Evolutionary conservation across 1,284 basidiomycete species (phyloP).

Genomic region (Fomitopsis betulina): DNA sequence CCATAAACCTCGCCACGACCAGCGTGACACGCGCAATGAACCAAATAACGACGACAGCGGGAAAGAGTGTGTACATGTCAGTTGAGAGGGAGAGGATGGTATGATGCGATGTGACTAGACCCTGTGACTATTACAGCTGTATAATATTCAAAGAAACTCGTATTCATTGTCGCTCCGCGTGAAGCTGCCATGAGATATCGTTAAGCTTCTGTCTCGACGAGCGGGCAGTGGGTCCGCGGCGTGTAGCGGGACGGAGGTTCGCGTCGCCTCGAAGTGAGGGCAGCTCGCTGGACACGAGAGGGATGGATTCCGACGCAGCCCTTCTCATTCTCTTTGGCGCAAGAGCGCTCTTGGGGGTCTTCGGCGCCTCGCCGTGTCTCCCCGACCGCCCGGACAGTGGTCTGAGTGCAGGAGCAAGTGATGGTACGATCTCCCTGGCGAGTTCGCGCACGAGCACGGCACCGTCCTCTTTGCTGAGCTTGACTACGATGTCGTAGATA

Average conservation of each 20-base stretch:
- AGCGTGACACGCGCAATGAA: background rate
- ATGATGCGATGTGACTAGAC: background rate
- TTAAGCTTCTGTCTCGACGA: constrained; percentile 6
- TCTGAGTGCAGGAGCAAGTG: constrained; percentile 61
- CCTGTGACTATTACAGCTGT: background rate
- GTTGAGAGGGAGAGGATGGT: background rate
- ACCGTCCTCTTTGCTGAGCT: constrained; percentile 76
- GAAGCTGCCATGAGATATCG: constrained; percentile 7
- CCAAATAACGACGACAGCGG: background rate
- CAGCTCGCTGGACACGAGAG: constrained; percentile 11
- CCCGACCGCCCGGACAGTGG: constrained; percentile 36
- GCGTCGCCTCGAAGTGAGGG: background rate
- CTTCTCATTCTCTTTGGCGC: constrained; percentile 64
- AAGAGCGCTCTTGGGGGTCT: constrained; percentile 36
- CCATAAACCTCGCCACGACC: background rate
- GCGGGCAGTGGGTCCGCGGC: background rate
- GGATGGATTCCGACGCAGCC: constrained; percentile 63
- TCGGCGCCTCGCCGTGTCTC: constrained; percentile 34
- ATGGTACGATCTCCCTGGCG: constrained; percentile 77
- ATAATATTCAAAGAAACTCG: background rate
- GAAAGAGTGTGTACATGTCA: background rate
- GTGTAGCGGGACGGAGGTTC: constrained; percentile 3
- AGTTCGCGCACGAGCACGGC: constrained; percentile 89
- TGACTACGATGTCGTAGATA: constrained; percentile 72
- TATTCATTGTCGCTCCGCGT: background rate